Conservation (phyloP, 768 basidiomycete species). For the Trametes villosa region DNA sequence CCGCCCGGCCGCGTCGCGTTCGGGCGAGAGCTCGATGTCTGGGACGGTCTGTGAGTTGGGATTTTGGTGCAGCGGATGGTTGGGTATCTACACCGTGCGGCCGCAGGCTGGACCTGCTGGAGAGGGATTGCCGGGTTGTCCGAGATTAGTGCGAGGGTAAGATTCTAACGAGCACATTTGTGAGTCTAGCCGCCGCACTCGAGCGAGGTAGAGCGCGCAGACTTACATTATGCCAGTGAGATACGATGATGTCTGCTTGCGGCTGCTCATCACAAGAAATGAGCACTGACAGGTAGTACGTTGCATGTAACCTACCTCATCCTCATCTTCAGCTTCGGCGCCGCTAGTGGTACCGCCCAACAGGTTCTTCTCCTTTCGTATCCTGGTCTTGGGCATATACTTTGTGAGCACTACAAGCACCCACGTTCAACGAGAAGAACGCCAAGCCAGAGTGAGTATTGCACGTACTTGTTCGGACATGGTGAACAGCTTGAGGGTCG, state of each 20-base stretch:
- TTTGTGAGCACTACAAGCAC: constrained; percentile 79
- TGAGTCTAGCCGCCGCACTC: background rate
- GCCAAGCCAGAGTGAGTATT: background rate
- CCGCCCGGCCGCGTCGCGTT: constrained; percentile 67
- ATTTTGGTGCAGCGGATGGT: background rate
- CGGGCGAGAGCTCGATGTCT: constrained; percentile 70
- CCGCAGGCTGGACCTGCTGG: constrained; percentile 57
- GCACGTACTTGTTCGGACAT: constrained; percentile 72
- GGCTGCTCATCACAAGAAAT: constrained; percentile 17
- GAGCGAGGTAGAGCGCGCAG: background rate
- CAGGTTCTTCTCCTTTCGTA: constrained; percentile 84
- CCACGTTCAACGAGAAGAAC: background rate
- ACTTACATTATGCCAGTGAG: constrained; percentile 81
- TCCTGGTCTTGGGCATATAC: constrained; percentile 73
- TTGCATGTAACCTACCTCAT: constrained; percentile 48
- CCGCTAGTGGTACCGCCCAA: constrained; percentile 44
- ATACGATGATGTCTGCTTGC: constrained; percentile 64
- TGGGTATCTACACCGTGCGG: constrained; percentile 54
- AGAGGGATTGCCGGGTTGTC: constrained; percentile 62
- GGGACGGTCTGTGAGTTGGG: constrained; percentile 8
- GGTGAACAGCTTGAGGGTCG: constrained; percentile 61
- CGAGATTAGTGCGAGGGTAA: constrained; percentile 86
- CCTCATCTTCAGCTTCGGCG: constrained; percentile 46
- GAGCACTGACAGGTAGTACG: background rate
- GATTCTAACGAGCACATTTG: constrained; percentile 58